These are phyloP conservation scores for Noccaea caerulescens DNA, from an alignment of 345 rosid species.

Conservation along the genomic window DNA sequence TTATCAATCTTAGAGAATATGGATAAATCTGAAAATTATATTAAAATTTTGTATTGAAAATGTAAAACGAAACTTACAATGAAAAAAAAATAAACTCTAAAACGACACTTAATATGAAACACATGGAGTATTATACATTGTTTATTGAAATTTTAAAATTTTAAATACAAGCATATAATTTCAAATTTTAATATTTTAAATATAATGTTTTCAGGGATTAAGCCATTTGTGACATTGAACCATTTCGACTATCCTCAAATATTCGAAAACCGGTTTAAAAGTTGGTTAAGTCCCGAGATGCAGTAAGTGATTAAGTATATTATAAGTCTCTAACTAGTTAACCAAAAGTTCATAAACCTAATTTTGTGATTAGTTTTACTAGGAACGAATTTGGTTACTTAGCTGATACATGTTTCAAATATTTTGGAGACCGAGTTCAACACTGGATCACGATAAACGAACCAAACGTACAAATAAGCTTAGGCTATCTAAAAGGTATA, in stretches of 20 bases:
- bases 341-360: neutral
- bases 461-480: conserved; percentile 47
- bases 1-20: no score
- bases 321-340: neutral
- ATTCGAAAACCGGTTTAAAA: conserved; percentile 68
- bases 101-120: no score
- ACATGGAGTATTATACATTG: neutral
- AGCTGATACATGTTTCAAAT: conserved; percentile 64
- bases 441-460: conserved; percentile 69
- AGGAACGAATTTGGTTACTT: conserved; percentile 61
- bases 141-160: neutral
- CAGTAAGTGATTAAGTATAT: conserved; percentile 49
- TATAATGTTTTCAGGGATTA: conserved; percentile 59
- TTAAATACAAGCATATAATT: neutral
- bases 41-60: no score
- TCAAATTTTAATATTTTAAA: neutral
- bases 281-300: conserved; percentile 71
- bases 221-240: conserved; percentile 74
- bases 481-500: conserved; percentile 45
- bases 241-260: conserved; percentile 82
- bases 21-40: no score
- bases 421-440: conserved; percentile 65
- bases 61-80: no score
- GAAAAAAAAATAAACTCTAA: no score
- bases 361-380: neutral